phyloP scores from a whole-genome alignment of 2,329 filamentous ascomycete genomes.

The Aspergillus hiratsukae region DNA sequence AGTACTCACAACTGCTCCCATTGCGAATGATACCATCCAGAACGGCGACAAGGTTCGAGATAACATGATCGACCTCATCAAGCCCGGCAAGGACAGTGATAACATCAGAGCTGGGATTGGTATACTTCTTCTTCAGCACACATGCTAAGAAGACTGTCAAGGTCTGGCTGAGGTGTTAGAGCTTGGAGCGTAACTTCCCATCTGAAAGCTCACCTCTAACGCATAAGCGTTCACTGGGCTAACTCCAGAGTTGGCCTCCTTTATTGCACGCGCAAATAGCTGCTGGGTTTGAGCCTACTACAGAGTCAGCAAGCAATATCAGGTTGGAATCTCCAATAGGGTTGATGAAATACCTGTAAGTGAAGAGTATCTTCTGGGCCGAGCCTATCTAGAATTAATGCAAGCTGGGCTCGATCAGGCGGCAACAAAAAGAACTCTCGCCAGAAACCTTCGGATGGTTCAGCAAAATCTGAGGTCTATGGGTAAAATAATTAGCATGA shows the following conservation, averaged over 20 bases:
- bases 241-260: constrained; percentile 58
- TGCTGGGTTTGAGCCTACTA: constrained; percentile 63
- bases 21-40: constrained; percentile 79
- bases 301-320: constrained; percentile 14
- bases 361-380: constrained; percentile 71
- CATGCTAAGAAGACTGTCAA: constrained; percentile 81
- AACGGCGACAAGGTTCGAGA: constrained; percentile 80
- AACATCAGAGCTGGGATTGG: constrained; percentile 91
- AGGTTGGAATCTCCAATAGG: too few relatives aligned
- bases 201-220: constrained; percentile 62
- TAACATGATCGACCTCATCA: constrained; percentile 78
- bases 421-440: constrained; percentile 87
- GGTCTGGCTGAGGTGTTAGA: constrained; percentile 56
- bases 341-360: constrained; percentile 52
- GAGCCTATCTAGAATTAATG: constrained; percentile 64
- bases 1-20: constrained; percentile 61
- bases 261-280: constrained; percentile 70
- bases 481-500: constrained; percentile 14
- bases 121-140: constrained; percentile 83
- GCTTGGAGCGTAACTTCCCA: constrained; percentile 35
- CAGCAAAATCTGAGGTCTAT: constrained; percentile 61
- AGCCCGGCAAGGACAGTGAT: constrained; percentile 86
- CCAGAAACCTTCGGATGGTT: constrained; percentile 90
- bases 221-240: constrained; percentile 69
- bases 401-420: constrained; percentile 68